Base-by-base conservation (phyloP, 73 alveolate species). In the Paramecium sexaurelia region DNA sequence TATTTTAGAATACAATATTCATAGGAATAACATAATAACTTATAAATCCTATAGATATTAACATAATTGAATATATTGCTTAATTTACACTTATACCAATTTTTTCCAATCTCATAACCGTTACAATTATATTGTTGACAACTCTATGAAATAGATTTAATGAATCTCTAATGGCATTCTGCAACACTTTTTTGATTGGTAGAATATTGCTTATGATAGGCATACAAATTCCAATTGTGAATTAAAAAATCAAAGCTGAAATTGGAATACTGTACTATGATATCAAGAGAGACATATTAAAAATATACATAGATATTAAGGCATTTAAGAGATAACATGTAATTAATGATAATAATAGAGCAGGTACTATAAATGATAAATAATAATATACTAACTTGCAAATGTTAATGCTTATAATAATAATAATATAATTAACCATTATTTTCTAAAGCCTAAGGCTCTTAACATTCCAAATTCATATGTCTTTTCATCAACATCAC, bases 381-480 rank as follows among this genome's bases (percentile, higher is more conserved):
- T 35, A 35, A 6, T 33, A 36, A 71, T 71, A 3, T 35, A 71
- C 55, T 29, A 35, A 71, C 61, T 68, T 19, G 99, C 97, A 95
- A 96, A 97, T 36, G 92, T 68, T 20, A 96, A 33, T 36, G 98
- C 96, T 26, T 97, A 95, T 26, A 96, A 40, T 32, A 95, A 24
- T n/a, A 97, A 91, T 51, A 95, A 55, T 51, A 69, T 78, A 27
- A 95, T 93, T 61, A 96, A 57, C 56, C 95, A 91, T 43, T 83
- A 75, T 75, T 94, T 92, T 71, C 92, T 92, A 32, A 97, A 93
- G 15, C 99, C 99, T 55, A 97, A 96, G 6, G 99, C 97, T 87
- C 99, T 94, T 20, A 97, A 91, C 99, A 97, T 97, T 9, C 99
- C 99, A 92, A 92, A 95, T 85, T 97, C 98, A 92, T 97, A 97